A percentile compares a stretch with the other conserved stretches of the same genome.
phyloP scores from a whole-genome alignment of 2,329 filamentous ascomycete species.

The Diatrype stigma region DNA sequence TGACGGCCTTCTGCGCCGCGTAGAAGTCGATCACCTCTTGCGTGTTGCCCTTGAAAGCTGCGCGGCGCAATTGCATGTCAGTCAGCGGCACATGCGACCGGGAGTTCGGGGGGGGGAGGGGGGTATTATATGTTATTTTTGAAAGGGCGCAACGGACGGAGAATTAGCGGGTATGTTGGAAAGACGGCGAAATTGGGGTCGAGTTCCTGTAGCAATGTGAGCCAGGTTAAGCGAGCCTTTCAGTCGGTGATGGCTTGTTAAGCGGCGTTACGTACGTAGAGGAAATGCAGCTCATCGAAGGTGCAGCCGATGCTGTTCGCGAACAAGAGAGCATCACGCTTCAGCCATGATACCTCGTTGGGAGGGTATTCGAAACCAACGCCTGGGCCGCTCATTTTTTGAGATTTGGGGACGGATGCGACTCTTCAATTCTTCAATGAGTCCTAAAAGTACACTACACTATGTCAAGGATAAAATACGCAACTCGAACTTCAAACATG shows the following conservation, averaged over 20 bases:
- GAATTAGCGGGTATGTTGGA: constrained; percentile 80
- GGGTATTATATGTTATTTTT: too few species aligned
- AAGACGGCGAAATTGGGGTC: constrained; percentile 84
- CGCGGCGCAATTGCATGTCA: constrained; percentile 4
- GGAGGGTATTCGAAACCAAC: constrained; percentile 77
- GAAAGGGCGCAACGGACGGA: constrained; percentile 84
- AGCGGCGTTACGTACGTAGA: constrained; percentile 58
- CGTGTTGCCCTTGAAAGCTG: constrained; percentile 71
- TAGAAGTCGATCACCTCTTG: constrained; percentile 85
- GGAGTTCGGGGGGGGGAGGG: not conserved
- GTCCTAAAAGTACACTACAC: not conserved
- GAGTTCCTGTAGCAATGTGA: constrained; percentile 60
- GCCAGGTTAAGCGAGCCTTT: constrained; percentile 2
- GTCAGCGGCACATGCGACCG: not conserved
- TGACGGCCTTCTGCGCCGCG: constrained; percentile 57
- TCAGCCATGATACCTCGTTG: constrained; percentile 75
- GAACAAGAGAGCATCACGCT: constrained; percentile 85
- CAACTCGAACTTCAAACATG: not conserved
- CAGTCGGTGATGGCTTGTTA: constrained; percentile 1
- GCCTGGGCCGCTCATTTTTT: constrained; percentile 46
- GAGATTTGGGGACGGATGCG: constrained; percentile 3
- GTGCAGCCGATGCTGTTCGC: constrained; percentile 84
- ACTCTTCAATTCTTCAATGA: not conserved
- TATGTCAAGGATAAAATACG: not conserved
- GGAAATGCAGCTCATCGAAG: constrained; percentile 84